phyloP scores from a whole-genome alignment of 1,284 basidiomycete species.

The Melanopsichium pennsylvanicum region DNA sequence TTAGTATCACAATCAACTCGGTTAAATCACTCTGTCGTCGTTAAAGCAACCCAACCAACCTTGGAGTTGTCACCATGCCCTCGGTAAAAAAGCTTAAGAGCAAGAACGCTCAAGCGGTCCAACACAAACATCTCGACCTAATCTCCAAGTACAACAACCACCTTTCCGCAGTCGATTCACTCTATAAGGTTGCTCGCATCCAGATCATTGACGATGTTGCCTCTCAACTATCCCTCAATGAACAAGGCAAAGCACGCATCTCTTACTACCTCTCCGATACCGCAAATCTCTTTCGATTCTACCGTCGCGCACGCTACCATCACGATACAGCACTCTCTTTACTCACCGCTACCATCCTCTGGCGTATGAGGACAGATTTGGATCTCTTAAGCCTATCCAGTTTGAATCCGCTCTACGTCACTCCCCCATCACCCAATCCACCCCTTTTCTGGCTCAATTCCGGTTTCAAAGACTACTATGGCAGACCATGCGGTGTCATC shows the following conservation, averaged over 20 bases:
- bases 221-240: constrained; percentile 27
- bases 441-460: constrained; percentile 64
- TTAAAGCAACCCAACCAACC: no score
- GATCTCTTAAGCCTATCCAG: constrained; percentile 45
- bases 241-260: constrained; percentile 29
- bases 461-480: constrained; percentile 54
- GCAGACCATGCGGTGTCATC: constrained; percentile 59
- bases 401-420: constrained; percentile 58
- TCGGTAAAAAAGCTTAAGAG: constrained; percentile 18
- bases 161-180: constrained; percentile 6
- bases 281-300: constrained; percentile 58
- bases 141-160: constrained; percentile 21
- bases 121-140: constrained; percentile 48
- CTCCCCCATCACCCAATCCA: constrained; percentile 40
- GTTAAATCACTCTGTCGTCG: no score
- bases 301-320: constrained; percentile 45
- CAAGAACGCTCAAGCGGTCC: constrained; percentile 42
- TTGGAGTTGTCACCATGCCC: constrained; percentile 15
- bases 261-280: constrained; percentile 30
- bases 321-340: constrained; percentile 33
- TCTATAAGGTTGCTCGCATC: constrained; percentile 24
- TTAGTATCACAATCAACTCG: no score
- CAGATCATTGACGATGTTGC: constrained; percentile 34
- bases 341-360: constrained; percentile 44
- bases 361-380: constrained; percentile 58